A percentile compares a stretch with the other conserved stretches of the same genome.
Evolutionary conservation across 23 red algal genomes (phyloP).

Genomic region (Gracilariopsis chorda): DNA sequence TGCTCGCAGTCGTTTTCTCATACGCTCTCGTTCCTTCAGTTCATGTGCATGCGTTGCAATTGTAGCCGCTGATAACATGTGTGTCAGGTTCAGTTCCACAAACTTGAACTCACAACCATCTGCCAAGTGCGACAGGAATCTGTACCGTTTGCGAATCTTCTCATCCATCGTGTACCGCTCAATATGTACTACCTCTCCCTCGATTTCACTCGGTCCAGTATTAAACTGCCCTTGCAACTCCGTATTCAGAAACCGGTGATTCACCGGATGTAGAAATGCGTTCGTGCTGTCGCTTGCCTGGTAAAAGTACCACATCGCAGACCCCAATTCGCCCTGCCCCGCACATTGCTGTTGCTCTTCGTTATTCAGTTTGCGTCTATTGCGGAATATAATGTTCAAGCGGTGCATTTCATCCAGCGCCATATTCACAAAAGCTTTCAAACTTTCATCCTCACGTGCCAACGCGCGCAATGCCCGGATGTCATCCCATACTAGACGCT

Average conservation of each 20-base stretch:
- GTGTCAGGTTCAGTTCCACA: slow-evolving; percentile 42
- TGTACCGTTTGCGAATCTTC: slow-evolving; percentile 27
- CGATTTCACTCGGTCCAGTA: background rate
- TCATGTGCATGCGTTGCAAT: background rate
- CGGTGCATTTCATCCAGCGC: background rate
- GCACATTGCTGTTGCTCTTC: background rate
- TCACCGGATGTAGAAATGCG: slow-evolving; percentile 46
- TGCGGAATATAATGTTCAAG: background rate
- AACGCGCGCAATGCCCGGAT: background rate
- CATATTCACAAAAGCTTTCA: slow-evolving; percentile 12
- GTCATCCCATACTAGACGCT: background rate
- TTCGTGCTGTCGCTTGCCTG: slow-evolving; percentile 23
- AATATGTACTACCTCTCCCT: slow-evolving; percentile 34
- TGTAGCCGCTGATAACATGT: background rate
- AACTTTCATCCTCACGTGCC: background rate
- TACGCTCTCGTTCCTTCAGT: background rate
- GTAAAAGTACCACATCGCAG: slow-evolving; percentile 25
- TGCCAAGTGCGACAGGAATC: slow-evolving; percentile 65
- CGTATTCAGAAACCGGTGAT: slow-evolving; percentile 22
- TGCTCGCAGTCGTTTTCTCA: background rate
- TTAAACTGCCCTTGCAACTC: slow-evolving; percentile 34
- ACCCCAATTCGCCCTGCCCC: background rate
- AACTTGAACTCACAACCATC: slow-evolving; percentile 67
- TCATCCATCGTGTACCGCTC: slow-evolving; percentile 61
- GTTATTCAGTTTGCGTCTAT: background rate